Evolutionary conservation across 169 alveolate genomes (phyloP).

Genomic region (Eimeria mitis): DNA sequence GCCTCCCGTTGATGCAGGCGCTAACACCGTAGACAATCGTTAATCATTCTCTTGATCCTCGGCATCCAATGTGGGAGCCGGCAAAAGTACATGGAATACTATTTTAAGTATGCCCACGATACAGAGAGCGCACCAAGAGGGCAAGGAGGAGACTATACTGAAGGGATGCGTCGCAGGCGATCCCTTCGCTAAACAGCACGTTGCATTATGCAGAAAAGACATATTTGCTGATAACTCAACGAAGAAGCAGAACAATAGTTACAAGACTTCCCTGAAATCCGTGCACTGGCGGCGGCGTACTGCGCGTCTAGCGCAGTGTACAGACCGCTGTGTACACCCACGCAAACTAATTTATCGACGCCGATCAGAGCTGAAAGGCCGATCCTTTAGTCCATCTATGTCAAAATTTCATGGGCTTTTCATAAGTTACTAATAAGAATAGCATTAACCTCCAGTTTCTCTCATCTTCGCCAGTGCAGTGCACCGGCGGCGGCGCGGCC

Average conservation of each 20-base stretch:
- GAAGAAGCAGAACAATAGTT: not conserved
- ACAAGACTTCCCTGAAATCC: conserved; percentile 10
- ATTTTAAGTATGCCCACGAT: not conserved
- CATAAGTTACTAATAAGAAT: no score
- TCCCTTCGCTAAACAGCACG: not conserved
- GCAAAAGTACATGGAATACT: not conserved
- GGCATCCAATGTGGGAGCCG: not conserved
- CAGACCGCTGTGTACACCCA: not conserved
- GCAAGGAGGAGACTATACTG: not conserved
- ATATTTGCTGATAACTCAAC: not conserved
- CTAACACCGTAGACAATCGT: not conserved
- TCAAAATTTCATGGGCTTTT: not conserved
- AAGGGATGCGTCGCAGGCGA: not conserved
- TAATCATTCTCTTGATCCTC: not conserved
- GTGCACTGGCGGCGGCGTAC: conserved; percentile 8
- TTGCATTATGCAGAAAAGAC: not conserved
- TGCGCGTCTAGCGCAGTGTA: not conserved
- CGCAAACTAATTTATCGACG: not conserved
- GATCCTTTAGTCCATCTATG: not conserved
- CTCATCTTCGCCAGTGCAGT: not conserved
- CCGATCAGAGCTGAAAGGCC: not conserved
- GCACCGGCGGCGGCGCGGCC: conserved; percentile 34
- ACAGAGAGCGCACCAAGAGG: not conserved
- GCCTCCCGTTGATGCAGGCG: not conserved
- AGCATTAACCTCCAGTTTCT: not conserved